These are phyloP conservation scores for Metschnikowia lunata DNA, from an alignment of 805 yeast species.

Conservation along the genomic window DNA sequence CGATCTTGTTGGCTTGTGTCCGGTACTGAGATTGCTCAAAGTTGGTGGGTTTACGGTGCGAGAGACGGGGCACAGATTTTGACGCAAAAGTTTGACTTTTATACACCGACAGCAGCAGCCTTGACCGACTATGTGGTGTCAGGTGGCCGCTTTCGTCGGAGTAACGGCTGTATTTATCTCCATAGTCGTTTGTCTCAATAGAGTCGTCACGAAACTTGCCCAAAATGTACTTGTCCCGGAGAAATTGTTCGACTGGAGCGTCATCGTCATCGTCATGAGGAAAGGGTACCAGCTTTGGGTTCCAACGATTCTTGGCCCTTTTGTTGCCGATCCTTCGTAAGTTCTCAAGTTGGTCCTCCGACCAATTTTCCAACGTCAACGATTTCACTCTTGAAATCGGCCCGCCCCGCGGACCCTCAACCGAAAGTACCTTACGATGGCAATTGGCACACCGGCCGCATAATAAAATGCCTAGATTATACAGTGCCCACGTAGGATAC, in stretches of 20 bases:
- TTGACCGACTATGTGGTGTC: conserved; percentile 11
- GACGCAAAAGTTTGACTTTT: conserved; percentile 7
- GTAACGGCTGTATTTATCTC: conserved; percentile 10
- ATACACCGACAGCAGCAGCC: conserved; percentile 11
- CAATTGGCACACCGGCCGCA: conserved; percentile 84
- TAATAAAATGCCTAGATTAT: conserved; percentile 59
- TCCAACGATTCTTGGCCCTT: conserved; percentile 60
- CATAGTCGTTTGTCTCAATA: conserved; percentile 20
- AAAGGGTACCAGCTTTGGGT: conserved; percentile 60
- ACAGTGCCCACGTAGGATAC: conserved; percentile 59
- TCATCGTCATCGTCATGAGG: conserved; percentile 72
- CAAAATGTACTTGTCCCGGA: conserved; percentile 64
- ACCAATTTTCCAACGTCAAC: conserved; percentile 70
- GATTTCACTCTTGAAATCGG: conserved; percentile 62
- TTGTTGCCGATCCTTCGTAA: conserved; percentile 55
- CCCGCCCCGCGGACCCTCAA: conserved; percentile 42
- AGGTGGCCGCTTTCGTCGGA: conserved; percentile 19
- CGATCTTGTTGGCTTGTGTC: conserved; percentile 39
- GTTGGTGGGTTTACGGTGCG: conserved; percentile 50
- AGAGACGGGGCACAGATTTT: conserved; percentile 31
- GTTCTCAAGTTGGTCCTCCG: conserved; percentile 46
- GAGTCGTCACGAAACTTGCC: conserved; percentile 52
- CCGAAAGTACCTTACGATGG: conserved; percentile 52
- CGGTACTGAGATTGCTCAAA: conserved; percentile 51
- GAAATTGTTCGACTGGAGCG: conserved; percentile 48